Conservation (phyloP, 176 grass and related monocot genomes). For the Lolium rigidum region DNA sequence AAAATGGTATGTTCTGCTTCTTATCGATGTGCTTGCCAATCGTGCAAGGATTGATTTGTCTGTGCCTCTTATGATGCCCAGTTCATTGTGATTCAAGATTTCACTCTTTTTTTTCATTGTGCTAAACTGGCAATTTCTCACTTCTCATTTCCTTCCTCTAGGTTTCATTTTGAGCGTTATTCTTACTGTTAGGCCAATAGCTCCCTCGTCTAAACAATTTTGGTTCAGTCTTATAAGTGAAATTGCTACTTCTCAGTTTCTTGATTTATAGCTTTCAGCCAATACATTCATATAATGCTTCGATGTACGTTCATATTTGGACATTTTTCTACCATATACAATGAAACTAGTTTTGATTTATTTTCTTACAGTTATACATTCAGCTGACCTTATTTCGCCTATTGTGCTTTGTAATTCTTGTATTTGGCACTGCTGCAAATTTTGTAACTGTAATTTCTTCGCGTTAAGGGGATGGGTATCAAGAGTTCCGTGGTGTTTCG, state of each 20-base stretch:
- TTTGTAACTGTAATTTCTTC: slow-evolving; percentile 44
- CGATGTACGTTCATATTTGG: background rate
- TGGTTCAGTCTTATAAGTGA: background rate
- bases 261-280: background rate
- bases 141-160: background rate
- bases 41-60: background rate
- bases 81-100: background rate
- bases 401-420: slow-evolving; percentile 28
- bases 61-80: background rate
- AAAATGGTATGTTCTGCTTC: slow-evolving; percentile 50
- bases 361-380: slow-evolving; percentile 9
- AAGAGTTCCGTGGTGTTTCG: slow-evolving; percentile 59
- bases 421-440: slow-evolving; percentile 37
- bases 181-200: background rate
- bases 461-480: slow-evolving; percentile 70
- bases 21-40: slow-evolving; percentile 9
- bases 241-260: background rate
- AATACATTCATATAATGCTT: background rate
- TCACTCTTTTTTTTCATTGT: background rate
- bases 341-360: slow-evolving; percentile 18
- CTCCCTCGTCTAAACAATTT: background rate
- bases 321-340: background rate
- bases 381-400: background rate
- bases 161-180: background rate
- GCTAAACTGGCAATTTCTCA: background rate